phyloP scores from a whole-genome alignment of 2,329 filamentous ascomycete species.

The Stemphylium lycopersici region DNA sequence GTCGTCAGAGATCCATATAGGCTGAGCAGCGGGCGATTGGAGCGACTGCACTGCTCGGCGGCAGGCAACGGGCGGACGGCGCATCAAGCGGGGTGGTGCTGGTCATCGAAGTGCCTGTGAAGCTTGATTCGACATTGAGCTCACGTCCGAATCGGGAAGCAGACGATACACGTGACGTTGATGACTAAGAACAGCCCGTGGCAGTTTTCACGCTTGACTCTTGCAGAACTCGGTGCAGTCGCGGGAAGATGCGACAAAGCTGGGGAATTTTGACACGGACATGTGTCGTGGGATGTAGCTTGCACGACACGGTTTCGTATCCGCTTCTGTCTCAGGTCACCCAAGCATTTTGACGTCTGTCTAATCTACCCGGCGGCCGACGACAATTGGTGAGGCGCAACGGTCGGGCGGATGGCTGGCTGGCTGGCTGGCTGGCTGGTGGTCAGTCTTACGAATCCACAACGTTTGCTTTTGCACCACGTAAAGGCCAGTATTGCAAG shows the following conservation, averaged over 20 bases:
- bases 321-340: constrained; percentile 5
- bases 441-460: background rate
- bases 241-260: constrained; percentile 9
- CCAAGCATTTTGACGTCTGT: constrained; percentile 10
- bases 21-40: constrained; percentile 49
- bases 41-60: constrained; percentile 57
- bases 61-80: constrained; percentile 56
- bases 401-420: background rate
- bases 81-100: constrained; percentile 52
- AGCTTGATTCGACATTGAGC: constrained; percentile 10
- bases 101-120: constrained; percentile 25
- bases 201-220: background rate
- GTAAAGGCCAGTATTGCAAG: too few species aligned
- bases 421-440: too few species aligned
- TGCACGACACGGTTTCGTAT: constrained; percentile 1
- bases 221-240: background rate
- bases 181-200: constrained; percentile 9
- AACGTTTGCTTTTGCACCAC: too few species aligned
- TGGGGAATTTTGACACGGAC: constrained; percentile 14
- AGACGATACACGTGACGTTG: constrained; percentile 12
- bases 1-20: constrained; percentile 66
- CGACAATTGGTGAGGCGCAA: background rate
- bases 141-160: constrained; percentile 16
- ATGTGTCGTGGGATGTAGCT: constrained; percentile 6
- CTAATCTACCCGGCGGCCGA: background rate